These are phyloP conservation scores for Fusarium multiceps DNA, from an alignment of 2,329 filamentous ascomycete genomes.

Conservation along the genomic window DNA sequence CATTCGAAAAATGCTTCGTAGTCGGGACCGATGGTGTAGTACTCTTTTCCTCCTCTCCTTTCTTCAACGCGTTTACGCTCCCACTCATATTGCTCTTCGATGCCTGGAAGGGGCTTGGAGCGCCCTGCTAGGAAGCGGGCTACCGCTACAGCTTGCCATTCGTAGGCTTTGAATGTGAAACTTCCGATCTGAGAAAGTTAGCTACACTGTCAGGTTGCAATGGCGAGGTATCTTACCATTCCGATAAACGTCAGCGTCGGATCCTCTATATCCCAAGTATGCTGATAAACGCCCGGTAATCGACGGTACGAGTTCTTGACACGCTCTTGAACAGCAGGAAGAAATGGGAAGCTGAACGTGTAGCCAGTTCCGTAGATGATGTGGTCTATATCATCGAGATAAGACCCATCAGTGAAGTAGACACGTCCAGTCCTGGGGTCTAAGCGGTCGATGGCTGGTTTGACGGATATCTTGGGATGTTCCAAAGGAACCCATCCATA, in stretches of 20 bases:
- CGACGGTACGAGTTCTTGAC: conserved; percentile 21
- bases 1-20: conserved; percentile 34
- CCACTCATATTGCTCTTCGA: conserved; percentile 34
- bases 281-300: conserved; percentile 28
- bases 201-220: accelerated
- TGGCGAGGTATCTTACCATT: not conserved
- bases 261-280: conserved; percentile 35
- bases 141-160: conserved; percentile 38
- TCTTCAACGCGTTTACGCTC: conserved; percentile 26
- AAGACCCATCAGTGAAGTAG: conserved; percentile 19
- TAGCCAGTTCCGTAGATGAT: conserved; percentile 34
- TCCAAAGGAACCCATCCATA: conserved; percentile 30
- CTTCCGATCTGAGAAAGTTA: conserved; percentile 8
- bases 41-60: conserved; percentile 37
- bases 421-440: conserved; percentile 6
- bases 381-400: conserved; percentile 18
- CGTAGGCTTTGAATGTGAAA: conserved; percentile 40
- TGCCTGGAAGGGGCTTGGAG: conserved; percentile 11
- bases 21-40: conserved; percentile 35
- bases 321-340: conserved; percentile 5
- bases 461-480: conserved; percentile 28
- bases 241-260: conserved; percentile 28
- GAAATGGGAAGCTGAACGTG: conserved; percentile 25
- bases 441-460: conserved; percentile 17
- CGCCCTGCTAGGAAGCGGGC: conserved; percentile 24